Conservation (phyloP, 371 early-diverging fungal species). For the Chytridium lagenaria region DNA sequence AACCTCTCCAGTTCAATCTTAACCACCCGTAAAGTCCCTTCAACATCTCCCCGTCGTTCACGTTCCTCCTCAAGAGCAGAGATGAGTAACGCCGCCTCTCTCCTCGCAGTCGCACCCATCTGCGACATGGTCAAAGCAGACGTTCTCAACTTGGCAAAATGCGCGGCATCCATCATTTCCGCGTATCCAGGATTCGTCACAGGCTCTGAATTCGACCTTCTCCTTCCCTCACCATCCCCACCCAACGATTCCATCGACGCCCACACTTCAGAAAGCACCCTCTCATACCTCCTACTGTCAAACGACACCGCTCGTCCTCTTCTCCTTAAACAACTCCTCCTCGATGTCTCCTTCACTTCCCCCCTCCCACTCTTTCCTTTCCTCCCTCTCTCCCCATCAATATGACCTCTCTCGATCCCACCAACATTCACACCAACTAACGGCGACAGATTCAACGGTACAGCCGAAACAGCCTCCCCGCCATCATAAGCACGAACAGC, state of each 20-base stretch:
- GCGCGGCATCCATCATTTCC: not conserved
- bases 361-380: too few relatives aligned
- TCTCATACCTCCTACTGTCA: not conserved
- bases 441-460: not conserved
- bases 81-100: not conserved
- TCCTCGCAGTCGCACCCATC: not conserved
- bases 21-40: not conserved
- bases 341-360: too few relatives aligned
- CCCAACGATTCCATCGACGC: too few relatives aligned
- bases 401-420: not conserved
- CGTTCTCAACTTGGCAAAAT: not conserved
- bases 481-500: not conserved
- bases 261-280: too few relatives aligned
- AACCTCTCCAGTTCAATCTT: not conserved
- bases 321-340: not conserved
- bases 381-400: not conserved
- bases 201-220: not conserved
- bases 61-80: not conserved
- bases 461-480: not conserved
- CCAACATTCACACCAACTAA: not conserved
- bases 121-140: not conserved
- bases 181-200: not conserved
- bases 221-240: not conserved
- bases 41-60: not conserved
- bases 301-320: not conserved